Base-by-base conservation (phyloP, 768 basidiomycete genomes). In the Tricholoma terreum region DNA sequence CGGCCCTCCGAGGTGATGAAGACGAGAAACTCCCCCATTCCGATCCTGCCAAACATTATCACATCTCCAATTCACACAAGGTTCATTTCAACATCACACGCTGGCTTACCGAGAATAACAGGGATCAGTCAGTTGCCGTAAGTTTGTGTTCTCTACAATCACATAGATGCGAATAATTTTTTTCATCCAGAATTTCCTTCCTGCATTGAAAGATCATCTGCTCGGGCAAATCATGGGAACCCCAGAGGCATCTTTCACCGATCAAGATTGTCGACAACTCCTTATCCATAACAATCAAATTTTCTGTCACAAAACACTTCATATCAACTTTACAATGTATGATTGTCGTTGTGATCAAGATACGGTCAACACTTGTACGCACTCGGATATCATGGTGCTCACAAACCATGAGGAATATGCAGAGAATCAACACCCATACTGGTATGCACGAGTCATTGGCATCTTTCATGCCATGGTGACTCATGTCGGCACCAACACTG, bases 311-410 rank as follows among this genome's bases (percentile, higher is more conserved):
- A n/a, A n/a, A n/a, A n/a, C n/a, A n/a, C n/a, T 79, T 1, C 68
- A 68, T 0, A 49, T 80, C 50, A 77, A 77, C 61, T 78, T 74
- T 56, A 76, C 75, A 0, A 76, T 73, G 0, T 80, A 79, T 58
- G 73, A 80, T 63, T 56, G 77, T 22, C 71, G 71, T 4, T 70
- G 73, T 0, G 67, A 66, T 8, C 76, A 79, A 56, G 80, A 84
- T 57, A 63, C 67, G 0, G 61, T 82, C 52, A 80, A 80, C 43
- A 69, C 74, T 0, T 36, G 59, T 1, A 73, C 66, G 0, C 73
- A 77, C 14, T 50, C 67, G 2, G 65, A 81, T 35, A 52, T 83
- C 27, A 78, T 76, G 67, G 56, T 73, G 3, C 57, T 61, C 5
- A 61, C 70, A 27, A 46, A 46, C 12, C 34, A 34, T 9, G 50